Evolutionary conservation across 202 grass and related monocot species (phyloP).

Genomic region (Digitaria exilis): DNA sequence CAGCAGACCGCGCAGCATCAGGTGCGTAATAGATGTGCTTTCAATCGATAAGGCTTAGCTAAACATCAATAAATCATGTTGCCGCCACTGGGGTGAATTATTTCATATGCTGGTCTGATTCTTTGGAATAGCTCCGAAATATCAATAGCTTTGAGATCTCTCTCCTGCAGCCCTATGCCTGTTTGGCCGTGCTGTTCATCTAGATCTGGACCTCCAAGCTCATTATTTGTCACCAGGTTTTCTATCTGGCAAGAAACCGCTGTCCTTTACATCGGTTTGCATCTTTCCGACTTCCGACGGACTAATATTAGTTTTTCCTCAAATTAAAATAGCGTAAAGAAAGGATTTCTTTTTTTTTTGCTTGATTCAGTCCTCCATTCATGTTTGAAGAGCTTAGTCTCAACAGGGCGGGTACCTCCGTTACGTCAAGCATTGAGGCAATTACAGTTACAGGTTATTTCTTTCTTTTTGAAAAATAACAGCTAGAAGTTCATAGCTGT

Average conservation of each 20-base stretch:
- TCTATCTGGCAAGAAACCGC: background rate
- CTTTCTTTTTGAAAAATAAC: too few relatives aligned
- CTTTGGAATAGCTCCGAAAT: background rate
- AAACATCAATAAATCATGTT: slow-evolving; percentile 6
- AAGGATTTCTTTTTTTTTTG: background rate
- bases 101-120: background rate
- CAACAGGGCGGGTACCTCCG: background rate
- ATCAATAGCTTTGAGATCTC: too few relatives aligned
- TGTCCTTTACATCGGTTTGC: background rate
- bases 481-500: background rate
- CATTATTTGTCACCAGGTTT: background rate
- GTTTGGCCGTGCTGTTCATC: background rate
- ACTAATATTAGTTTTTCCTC: background rate
- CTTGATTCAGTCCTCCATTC: background rate
- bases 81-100: background rate
- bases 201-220: background rate
- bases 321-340: background rate
- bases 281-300: background rate
- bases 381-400: background rate
- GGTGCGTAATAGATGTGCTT: background rate
- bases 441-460: background rate
- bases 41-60: background rate
- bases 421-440: background rate
- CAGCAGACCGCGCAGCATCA: background rate
- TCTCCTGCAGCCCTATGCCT: background rate